Conservation (phyloP, 371 early-diverging fungal genomes). For the Thermomucor indicae-seudaticae region DNA sequence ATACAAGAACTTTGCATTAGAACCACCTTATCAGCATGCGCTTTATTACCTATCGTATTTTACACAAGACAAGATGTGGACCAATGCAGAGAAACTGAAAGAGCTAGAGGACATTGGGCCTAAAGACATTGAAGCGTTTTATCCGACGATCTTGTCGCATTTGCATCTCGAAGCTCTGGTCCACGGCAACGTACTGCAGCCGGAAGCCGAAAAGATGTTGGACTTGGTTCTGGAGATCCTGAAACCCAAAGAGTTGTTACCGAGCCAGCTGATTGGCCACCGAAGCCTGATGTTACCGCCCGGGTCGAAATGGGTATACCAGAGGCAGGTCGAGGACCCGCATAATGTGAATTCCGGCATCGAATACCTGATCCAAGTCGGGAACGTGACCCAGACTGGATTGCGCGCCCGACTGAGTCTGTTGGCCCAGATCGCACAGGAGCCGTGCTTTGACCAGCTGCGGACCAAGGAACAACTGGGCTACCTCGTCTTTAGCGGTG, state of each 20-base stretch:
- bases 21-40: slow-evolving; percentile 77
- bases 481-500: slow-evolving; percentile 74
- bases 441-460: slow-evolving; percentile 90
- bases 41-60: slow-evolving; percentile 71
- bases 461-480: slow-evolving; percentile 90
- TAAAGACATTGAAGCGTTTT: slow-evolving; percentile 71
- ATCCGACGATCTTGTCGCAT: slow-evolving; percentile 63
- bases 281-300: slow-evolving; percentile 69
- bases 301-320: slow-evolving; percentile 58
- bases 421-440: slow-evolving; percentile 73
- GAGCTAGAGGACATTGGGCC: slow-evolving; percentile 57
- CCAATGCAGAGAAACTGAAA: slow-evolving; percentile 71
- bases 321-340: slow-evolving; percentile 64
- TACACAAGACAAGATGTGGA: slow-evolving; percentile 80
- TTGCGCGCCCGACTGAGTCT: slow-evolving; percentile 68
- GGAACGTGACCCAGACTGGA: slow-evolving; percentile 46
- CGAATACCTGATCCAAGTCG: slow-evolving; percentile 73
- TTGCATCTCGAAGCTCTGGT: slow-evolving; percentile 77
- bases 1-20: slow-evolving; percentile 68
- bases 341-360: slow-evolving; percentile 87
- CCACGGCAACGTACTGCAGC: slow-evolving; percentile 75
- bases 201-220: slow-evolving; percentile 61
- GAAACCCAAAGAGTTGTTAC: slow-evolving; percentile 57
- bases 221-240: slow-evolving; percentile 49
- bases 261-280: slow-evolving; percentile 52